These are phyloP conservation scores for Cardamine occulta DNA, from an alignment of 345 rosid genomes.

Conservation along the genomic window DNA sequence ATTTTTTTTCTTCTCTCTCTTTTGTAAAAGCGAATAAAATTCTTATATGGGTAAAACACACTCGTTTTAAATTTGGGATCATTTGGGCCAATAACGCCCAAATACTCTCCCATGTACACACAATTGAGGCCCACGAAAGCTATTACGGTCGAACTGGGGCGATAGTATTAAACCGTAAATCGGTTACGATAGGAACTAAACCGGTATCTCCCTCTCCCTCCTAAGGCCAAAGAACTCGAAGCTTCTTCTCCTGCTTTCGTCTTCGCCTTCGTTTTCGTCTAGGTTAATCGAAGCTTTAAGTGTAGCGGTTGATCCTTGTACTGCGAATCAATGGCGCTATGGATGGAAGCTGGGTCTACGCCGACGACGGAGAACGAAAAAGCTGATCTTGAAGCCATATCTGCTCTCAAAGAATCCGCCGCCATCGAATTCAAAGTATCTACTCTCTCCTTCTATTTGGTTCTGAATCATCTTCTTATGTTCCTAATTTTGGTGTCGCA, in stretches of 20 bases:
- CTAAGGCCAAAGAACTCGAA: conserved; percentile 33
- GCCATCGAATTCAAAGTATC: conserved; percentile 88
- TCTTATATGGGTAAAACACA: no score
- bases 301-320: neutral
- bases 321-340: conserved; percentile 66
- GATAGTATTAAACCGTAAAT: neutral
- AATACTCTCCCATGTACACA: neutral
- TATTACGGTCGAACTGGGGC: conserved; percentile 4
- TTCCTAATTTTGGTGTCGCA: neutral
- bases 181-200: neutral
- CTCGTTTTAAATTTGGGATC: neutral
- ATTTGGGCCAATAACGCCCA: neutral
- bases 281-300: conserved; percentile 28
- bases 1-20: no score
- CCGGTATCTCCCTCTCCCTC: conserved; percentile 32
- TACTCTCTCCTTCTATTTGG: conserved; percentile 2
- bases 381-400: conserved; percentile 68
- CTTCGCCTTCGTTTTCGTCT: conserved; percentile 3
- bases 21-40: no score
- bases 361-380: conserved; percentile 69
- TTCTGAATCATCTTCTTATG: neutral
- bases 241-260: conserved; percentile 18
- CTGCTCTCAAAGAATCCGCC: conserved; percentile 86
- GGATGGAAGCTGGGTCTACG: conserved; percentile 79
- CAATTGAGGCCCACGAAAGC: neutral